A percentile compares a stretch with the other conserved stretches of the same genome.
Conservation (phyloP, 23 red algal genomes). For the Gracilaria domingensis region DNA sequence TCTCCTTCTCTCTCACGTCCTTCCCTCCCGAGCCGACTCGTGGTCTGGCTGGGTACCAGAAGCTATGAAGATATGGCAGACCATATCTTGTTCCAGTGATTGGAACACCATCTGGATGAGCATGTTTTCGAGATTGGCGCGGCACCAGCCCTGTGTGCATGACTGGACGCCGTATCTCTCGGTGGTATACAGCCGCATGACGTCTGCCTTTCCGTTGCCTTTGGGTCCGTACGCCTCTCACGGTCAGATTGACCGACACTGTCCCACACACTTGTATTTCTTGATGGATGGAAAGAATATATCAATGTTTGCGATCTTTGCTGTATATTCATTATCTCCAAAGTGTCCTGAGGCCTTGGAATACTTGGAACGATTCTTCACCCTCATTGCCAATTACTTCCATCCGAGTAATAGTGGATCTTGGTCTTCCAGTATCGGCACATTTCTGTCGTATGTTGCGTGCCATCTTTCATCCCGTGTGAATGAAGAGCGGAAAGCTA, state of each 20-base stretch:
- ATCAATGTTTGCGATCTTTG: constrained; percentile 55
- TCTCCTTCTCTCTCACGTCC: constrained; percentile 67
- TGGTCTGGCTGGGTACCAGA: constrained; percentile 74
- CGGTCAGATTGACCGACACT: constrained; percentile 78
- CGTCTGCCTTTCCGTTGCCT: constrained; percentile 63
- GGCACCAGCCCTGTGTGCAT: constrained; percentile 75
- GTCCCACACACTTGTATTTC: constrained; percentile 66
- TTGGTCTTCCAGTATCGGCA: constrained; percentile 71
- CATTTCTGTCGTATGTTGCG: constrained; percentile 68
- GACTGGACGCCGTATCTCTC: constrained; percentile 84
- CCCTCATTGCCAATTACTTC: constrained; percentile 73
- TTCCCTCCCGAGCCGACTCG: constrained; percentile 66
- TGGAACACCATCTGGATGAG: constrained; percentile 81
- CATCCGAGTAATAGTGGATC: constrained; percentile 84
- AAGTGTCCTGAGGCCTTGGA: constrained; percentile 39
- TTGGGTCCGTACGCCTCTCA: constrained; percentile 77
- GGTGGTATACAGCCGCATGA: constrained; percentile 74
- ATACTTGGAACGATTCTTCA: constrained; percentile 68
- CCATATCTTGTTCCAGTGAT: constrained; percentile 68
- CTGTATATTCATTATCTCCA: constrained; percentile 73
- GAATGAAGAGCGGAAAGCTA: constrained; percentile 71
- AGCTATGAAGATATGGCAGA: constrained; percentile 66
- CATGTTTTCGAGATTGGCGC: constrained; percentile 68
- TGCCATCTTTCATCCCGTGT: constrained; percentile 55
- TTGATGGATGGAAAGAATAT: constrained; percentile 53